Evolutionary conservation across 768 basidiomycete genomes (phyloP).

Genomic region (Mycena kentingensis): DNA sequence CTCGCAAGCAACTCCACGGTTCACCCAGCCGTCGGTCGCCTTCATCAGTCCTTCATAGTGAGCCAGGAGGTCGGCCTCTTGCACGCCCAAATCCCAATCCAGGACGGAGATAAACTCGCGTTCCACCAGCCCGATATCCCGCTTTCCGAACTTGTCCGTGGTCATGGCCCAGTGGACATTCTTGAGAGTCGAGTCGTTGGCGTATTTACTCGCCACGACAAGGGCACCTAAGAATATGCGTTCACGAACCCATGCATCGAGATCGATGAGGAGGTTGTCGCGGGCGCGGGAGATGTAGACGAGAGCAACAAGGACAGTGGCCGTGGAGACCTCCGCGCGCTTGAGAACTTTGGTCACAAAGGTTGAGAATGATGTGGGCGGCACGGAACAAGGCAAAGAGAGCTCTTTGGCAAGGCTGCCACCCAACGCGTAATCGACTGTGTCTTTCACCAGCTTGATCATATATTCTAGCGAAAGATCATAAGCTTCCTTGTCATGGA

Average conservation of each 20-base stretch:
- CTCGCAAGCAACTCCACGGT: no score
- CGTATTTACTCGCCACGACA: conserved; percentile 3
- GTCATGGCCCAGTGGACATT: conserved; percentile 62
- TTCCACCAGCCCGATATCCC: conserved; percentile 53
- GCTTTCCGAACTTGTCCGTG: conserved; percentile 50
- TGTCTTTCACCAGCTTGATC: no score
- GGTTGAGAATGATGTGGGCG: conserved; percentile 7
- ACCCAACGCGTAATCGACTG: no score
- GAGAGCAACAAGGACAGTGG: conserved; percentile 1
- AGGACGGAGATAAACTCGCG: conserved; percentile 54
- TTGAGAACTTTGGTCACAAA: conserved; percentile 1
- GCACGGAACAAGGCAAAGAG: no score
- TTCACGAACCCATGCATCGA: conserved; percentile 34
- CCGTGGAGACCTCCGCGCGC: not conserved
- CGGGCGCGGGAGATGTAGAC: conserved; percentile 43
- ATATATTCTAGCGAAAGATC: no score
- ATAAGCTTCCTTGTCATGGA: no score
- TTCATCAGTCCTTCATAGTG: not conserved
- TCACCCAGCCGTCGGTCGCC: no score
- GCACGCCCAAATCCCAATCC: conserved; percentile 47
- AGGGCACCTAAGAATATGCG: conserved; percentile 9
- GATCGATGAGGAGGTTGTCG: conserved; percentile 48
- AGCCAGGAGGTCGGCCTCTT: conserved; percentile 36
- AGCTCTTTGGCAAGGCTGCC: no score
- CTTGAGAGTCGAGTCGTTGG: conserved; percentile 14